These are phyloP conservation scores for Beauveria varroae DNA, from an alignment of 2,329 filamentous ascomycete genomes.

Conservation along the genomic window DNA sequence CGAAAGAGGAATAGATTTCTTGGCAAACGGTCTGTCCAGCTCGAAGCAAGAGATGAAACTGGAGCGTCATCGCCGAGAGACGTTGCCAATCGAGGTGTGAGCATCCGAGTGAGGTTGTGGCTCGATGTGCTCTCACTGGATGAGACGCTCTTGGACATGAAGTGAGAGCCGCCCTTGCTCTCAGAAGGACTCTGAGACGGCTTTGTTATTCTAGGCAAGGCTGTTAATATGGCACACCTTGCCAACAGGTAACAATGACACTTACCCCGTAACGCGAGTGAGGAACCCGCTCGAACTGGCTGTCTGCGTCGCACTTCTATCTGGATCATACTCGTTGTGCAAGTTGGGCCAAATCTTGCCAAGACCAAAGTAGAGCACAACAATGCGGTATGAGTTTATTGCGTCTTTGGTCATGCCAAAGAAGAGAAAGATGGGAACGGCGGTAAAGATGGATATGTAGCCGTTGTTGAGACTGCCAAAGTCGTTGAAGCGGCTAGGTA, in stretches of 20 bases:
- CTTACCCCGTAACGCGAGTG: neutral
- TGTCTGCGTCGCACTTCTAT: slow-evolving; percentile 15
- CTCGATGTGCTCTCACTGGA: neutral
- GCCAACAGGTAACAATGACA: neutral
- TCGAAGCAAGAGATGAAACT: neutral
- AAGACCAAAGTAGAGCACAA: slow-evolving; percentile 33
- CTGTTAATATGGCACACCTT: neutral
- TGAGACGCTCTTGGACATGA: neutral
- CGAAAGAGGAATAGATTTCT: slow-evolving; percentile 7
- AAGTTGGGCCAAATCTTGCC: slow-evolving; percentile 36
- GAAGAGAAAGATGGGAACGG: slow-evolving; percentile 42
- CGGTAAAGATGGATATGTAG: slow-evolving; percentile 42
- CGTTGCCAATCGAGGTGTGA: neutral
- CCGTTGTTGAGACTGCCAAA: slow-evolving; percentile 36
- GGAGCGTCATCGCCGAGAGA: neutral
- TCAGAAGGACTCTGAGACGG: neutral
- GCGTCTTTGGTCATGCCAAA: slow-evolving; percentile 51
- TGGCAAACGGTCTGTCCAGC: neutral
- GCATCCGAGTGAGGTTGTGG: neutral
- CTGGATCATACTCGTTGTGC: slow-evolving; percentile 31
- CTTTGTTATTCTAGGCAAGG: neutral
- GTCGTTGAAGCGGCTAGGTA: slow-evolving; percentile 32
- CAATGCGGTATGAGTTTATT: slow-evolving; percentile 38
- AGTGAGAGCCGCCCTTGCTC: neutral
- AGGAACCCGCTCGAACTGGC: neutral